phyloP scores from a whole-genome alignment of 257 asterid species.

The Capsicum baccatum region DNA sequence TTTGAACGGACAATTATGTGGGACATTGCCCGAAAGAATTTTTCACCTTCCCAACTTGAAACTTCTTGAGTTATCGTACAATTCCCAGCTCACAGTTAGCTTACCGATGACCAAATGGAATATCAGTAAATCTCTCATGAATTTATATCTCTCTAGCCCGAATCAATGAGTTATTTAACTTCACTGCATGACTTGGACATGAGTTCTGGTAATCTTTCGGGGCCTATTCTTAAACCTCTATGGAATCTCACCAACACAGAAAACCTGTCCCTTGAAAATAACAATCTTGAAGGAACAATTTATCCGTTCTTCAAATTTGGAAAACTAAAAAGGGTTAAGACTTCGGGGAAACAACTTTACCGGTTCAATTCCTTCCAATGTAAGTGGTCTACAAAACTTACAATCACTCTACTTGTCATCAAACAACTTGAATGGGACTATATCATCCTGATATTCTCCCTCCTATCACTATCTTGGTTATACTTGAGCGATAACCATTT shows the following conservation, averaged over 20 bases:
- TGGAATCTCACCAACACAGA: too few species aligned
- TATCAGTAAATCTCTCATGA: background rate
- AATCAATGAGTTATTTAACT: conserved; percentile 28
- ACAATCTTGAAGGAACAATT: background rate
- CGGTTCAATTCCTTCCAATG: too few species aligned
- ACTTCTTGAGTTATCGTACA: background rate
- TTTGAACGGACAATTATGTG: background rate
- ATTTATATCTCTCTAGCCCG: conserved; percentile 2
- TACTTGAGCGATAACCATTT: too few species aligned
- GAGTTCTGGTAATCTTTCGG: background rate
- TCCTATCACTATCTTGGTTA: too few species aligned
- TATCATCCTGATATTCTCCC: too few species aligned
- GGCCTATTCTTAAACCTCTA: too few species aligned
- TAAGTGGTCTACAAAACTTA: too few species aligned
- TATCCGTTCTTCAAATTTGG: background rate
- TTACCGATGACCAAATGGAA: conserved; percentile 34
- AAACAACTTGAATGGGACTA: too few species aligned
- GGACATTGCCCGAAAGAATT: conserved; percentile 27
- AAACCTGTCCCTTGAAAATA: too few species aligned
- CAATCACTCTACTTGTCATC: too few species aligned
- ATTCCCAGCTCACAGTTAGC: conserved; percentile 16
- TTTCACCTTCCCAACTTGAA: conserved; percentile 32
- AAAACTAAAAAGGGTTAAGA: background rate
- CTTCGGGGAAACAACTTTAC: background rate
- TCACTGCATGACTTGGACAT: background rate